phyloP scores from a whole-genome alignment of 768 basidiomycete species.

The Macrolepiota fuliginosa region DNA sequence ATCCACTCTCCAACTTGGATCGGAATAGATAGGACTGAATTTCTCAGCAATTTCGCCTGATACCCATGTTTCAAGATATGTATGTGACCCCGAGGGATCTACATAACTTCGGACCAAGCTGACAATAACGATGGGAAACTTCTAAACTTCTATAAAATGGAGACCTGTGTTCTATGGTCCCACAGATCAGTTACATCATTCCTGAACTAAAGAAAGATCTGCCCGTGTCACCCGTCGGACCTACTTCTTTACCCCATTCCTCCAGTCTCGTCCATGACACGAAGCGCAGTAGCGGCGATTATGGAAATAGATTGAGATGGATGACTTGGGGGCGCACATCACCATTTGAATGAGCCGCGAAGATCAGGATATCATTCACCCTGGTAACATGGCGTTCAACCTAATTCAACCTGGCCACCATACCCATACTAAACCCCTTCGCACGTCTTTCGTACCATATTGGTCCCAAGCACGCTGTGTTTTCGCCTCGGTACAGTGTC shows the following conservation, averaged over 20 bases:
- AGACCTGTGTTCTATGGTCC: background rate
- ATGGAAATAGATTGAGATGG: background rate
- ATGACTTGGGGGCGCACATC: background rate
- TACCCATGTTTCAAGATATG: background rate
- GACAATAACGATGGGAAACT: background rate
- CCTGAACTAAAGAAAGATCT: background rate
- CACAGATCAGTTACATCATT: background rate
- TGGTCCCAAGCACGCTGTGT: background rate
- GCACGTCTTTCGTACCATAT: background rate
- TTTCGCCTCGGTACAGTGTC: background rate
- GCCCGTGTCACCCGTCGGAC: background rate
- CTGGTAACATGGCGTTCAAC: slow-evolving; percentile 2
- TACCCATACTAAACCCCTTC: background rate
- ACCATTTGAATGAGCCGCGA: background rate
- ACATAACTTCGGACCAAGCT: background rate
- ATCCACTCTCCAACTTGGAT: background rate
- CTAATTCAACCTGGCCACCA: background rate
- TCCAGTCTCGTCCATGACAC: background rate
- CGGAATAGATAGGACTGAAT: background rate
- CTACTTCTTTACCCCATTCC: background rate
- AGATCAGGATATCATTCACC: slow-evolving; percentile 8
- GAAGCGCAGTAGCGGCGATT: background rate
- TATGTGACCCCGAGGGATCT: background rate
- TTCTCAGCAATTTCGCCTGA: background rate
- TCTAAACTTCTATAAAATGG: background rate